Evolutionary conservation across 768 basidiomycete genomes (phyloP), one percentile per base, ranked within the genome.

Genomic region (Kwoniella dejecticola): DNA sequence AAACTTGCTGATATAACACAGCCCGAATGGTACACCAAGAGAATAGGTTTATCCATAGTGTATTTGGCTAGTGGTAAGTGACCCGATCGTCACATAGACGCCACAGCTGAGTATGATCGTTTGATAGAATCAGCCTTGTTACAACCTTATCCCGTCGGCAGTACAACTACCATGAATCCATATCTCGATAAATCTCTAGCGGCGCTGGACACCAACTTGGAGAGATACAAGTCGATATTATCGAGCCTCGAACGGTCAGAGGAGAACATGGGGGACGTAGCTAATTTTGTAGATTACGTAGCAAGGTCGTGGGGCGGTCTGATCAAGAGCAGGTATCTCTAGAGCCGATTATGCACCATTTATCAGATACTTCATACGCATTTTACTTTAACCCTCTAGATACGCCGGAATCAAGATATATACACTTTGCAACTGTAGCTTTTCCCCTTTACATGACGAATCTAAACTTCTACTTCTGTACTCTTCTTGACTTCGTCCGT

Each of bases 1-100:
- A 21, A 11, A 0, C 31, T 38, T 55, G 17, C 29, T 26, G 29
- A 26, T 31, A 0, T 30, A 23, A 10, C 15, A 23, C 21, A 72
- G 71, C 68, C 71, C 17, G 71, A 71, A 55, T 72, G 71, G 70
- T 75, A 75, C 59, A 49, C 60, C 0, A 54, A 66, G 13, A 24
- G 73, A 44, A 27, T 67, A 13, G 63, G 62, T 4, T 53, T 75
- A 2, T 48, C 60, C 2, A 17, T 71, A 19, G 71, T 63, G 8
- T 75, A 75, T 33, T 63, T 75, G 1, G 33, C 60, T 29, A 61
- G 71, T 13, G 66, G 68, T 61, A 55, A 66, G 64, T 68, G 30
- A 13, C 19, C 12, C 12, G 23, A 31, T 33, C 27, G n/a, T n/a
- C n/a, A n/a, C n/a, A n/a, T n/a, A n/a, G n/a, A n/a, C 21, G 31